These are phyloP conservation scores for Solanum etuberosum DNA, from an alignment of 257 asterid genomes.

Conservation along the genomic window DNA sequence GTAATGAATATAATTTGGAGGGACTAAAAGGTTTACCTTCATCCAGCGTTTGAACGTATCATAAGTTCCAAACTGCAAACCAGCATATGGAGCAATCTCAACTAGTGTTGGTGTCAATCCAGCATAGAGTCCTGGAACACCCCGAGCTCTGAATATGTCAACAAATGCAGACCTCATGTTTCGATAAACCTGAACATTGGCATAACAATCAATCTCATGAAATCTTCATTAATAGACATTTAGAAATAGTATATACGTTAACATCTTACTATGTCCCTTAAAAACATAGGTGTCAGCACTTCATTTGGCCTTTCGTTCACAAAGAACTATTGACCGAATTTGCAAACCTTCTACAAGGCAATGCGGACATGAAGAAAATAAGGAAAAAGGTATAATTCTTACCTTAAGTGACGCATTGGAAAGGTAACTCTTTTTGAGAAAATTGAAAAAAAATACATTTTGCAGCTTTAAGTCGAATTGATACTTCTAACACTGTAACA, in stretches of 20 bases:
- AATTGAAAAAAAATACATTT: not conserved
- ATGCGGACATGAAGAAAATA: not conserved
- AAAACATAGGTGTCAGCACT: not conserved
- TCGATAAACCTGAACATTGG: conserved; percentile 56
- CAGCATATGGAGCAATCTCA: conserved; percentile 91
- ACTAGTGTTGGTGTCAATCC: conserved; percentile 88
- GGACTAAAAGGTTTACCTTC: conserved; percentile 24
- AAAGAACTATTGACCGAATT: not conserved
- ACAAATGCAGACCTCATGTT: conserved; percentile 78
- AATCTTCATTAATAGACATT: not conserved
- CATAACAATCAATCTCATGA: conserved; percentile 7
- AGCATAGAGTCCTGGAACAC: conserved; percentile 72
- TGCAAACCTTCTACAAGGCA: not conserved
- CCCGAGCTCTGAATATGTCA: conserved; percentile 46
- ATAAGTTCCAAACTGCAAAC: conserved; percentile 86
- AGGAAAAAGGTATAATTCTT: not conserved
- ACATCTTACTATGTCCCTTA: not conserved
- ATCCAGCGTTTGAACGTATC: conserved; percentile 93
- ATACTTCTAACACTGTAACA: not conserved
- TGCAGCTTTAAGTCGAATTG: not conserved
- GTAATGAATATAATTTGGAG: not conserved
- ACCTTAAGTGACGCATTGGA: not conserved
- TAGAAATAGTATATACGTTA: not conserved
- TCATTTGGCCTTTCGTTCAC: not conserved
- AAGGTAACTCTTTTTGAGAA: not conserved